phyloP scores from a whole-genome alignment of 2,329 filamentous ascomycete genomes.

The Fusarium falciforme region DNA sequence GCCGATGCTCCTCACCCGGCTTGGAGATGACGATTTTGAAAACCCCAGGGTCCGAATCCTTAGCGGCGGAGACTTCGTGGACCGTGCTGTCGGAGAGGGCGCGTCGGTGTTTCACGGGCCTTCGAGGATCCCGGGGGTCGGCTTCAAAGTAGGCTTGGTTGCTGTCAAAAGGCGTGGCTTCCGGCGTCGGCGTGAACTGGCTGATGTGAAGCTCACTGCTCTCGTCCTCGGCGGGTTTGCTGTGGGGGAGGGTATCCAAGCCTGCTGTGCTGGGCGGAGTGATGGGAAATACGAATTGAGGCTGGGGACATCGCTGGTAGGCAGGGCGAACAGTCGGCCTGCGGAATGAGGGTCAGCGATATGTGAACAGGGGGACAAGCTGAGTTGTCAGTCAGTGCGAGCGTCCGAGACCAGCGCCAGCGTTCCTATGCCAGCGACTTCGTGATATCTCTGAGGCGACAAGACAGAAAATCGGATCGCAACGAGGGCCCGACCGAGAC shows the following conservation, averaged over 20 bases:
- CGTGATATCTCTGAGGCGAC: constrained; percentile 20
- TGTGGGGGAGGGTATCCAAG: constrained; percentile 58
- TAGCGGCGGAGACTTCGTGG: constrained; percentile 68
- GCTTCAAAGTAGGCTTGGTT: constrained; percentile 48
- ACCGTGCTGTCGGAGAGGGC: constrained; percentile 83
- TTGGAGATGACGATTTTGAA: constrained; percentile 86
- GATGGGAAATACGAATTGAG: constrained; percentile 69
- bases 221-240: constrained; percentile 40
- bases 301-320: constrained; percentile 71
- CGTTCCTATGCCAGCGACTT: constrained; percentile 24
- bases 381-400: constrained; percentile 23
- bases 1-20: constrained; percentile 68
- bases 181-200: constrained; percentile 58
- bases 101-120: constrained; percentile 62
- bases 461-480: constrained; percentile 19
- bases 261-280: constrained; percentile 70
- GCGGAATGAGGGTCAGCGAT: constrained; percentile 34
- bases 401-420: constrained; percentile 1
- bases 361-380: constrained; percentile 19
- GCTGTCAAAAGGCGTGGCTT: constrained; percentile 51
- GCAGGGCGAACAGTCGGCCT: constrained; percentile 72
- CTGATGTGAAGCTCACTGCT: constrained; percentile 45
- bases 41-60: constrained; percentile 71
- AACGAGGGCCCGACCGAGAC: constrained; percentile 19
- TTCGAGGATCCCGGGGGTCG: constrained; percentile 30